Conservation (phyloP, 352 stramenopile species). For the Thraustochytrium striatum region DNA sequence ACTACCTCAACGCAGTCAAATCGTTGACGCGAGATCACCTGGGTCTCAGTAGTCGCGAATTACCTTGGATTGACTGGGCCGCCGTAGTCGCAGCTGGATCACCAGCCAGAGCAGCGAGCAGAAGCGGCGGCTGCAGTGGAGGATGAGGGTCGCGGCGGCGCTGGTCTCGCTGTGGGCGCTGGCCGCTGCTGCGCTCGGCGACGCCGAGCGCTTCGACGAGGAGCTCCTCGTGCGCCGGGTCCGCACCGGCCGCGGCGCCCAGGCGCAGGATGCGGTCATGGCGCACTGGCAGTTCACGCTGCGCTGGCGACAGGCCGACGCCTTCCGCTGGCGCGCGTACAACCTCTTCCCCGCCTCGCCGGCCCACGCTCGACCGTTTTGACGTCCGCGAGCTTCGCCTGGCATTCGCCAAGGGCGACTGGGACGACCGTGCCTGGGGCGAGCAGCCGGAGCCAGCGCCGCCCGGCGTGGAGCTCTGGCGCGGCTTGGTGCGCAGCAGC, state of each 20-base stretch:
- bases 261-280: background rate
- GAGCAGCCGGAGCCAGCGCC: conserved; percentile 56
- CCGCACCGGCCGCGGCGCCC: background rate
- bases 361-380: background rate
- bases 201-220: conserved; percentile 15
- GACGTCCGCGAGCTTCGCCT: conserved; percentile 66
- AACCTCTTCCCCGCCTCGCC: conserved; percentile 36
- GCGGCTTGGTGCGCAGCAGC: conserved; percentile 55
- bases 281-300: conserved; percentile 28
- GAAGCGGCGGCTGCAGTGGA: background rate
- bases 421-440: conserved; percentile 43
- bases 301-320: conserved; percentile 4
- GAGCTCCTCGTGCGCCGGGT: conserved; percentile 1
- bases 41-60: no score
- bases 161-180: background rate
- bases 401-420: conserved; percentile 65
- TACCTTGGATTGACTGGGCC: background rate
- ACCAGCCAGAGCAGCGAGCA: background rate
- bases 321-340: background rate
- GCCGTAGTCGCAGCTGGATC: background rate
- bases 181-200: background rate
- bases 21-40: no score
- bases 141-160: background rate
- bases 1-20: no score
- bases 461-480: conserved; percentile 67